Conservation (phyloP, 2,329 filamentous ascomycete genomes). For the Epichloe aotearoae region DNA sequence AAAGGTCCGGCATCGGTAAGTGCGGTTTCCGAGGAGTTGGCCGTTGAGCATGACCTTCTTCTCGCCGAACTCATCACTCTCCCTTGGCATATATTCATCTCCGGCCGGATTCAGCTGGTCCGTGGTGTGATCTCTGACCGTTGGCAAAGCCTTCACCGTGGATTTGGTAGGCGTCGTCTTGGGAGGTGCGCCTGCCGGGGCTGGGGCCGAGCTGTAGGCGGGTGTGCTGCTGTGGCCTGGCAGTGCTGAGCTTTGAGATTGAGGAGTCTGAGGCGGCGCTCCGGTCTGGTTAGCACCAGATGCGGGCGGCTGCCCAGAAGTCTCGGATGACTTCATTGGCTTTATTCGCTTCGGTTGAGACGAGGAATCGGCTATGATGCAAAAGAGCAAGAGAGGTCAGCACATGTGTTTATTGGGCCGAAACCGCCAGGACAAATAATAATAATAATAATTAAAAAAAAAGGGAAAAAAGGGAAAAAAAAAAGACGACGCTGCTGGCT, state of each 20-base stretch:
- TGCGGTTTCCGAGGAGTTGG: constrained; percentile 65
- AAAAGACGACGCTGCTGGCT: not conserved
- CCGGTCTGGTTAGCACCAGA: constrained; percentile 25
- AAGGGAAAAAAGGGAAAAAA: not conserved
- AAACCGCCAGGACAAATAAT: not conserved
- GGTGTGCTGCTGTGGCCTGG: constrained; percentile 28
- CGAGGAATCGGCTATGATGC: constrained; percentile 31
- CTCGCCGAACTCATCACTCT: constrained; percentile 86
- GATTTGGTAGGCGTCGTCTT: constrained; percentile 72
- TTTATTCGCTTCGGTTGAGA: constrained; percentile 43
- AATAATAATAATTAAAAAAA: not conserved
- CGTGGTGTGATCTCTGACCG: constrained; percentile 91
- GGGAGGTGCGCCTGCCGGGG: constrained; percentile 43
- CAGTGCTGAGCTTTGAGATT: constrained; percentile 34
- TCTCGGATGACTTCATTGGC: constrained; percentile 50
- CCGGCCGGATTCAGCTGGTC: constrained; percentile 81
- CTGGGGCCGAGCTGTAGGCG: constrained; percentile 24
- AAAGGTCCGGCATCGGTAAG: constrained; percentile 90
- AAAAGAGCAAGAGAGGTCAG: not conserved
- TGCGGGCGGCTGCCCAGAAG: constrained; percentile 39
- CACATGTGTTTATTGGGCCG: not conserved
- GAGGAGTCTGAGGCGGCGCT: constrained; percentile 41
- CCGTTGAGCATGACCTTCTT: constrained; percentile 83
- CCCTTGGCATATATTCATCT: constrained; percentile 89
- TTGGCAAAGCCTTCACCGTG: constrained; percentile 86